These are phyloP conservation scores for Xylaria arbuscula DNA, from an alignment of 2,329 filamentous ascomycete species.

Conservation along the genomic window DNA sequence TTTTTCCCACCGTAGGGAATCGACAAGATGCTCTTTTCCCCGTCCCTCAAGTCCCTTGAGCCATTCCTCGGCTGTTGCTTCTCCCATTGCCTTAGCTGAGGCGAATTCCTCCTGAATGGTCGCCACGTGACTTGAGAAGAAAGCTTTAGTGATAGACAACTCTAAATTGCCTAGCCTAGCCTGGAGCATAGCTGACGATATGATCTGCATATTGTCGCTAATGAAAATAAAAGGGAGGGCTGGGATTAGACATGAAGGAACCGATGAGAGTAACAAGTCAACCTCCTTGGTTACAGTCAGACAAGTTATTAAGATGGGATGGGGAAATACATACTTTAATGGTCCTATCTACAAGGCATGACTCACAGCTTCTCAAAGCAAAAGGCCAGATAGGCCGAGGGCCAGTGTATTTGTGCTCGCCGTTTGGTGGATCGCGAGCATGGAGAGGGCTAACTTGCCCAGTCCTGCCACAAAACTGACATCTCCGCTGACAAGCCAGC, in stretches of 20 bases:
- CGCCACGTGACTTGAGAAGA: conserved; percentile 71
- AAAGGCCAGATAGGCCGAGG: conserved; percentile 79
- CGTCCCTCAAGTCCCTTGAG: conserved; percentile 76
- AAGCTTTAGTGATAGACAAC: conserved; percentile 72
- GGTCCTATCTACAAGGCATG: conserved; percentile 70
- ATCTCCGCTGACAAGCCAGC: conserved; percentile 70
- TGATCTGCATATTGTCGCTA: conserved; percentile 69
- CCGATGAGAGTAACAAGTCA: conserved; percentile 72
- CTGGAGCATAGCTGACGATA: conserved; percentile 67
- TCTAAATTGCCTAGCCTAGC: conserved; percentile 58
- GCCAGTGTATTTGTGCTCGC: conserved; percentile 70
- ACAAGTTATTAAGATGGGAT: conserved; percentile 23
- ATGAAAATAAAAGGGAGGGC: conserved; percentile 77
- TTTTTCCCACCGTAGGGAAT: conserved; percentile 78
- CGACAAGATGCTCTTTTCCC: conserved; percentile 69
- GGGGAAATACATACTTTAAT: conserved; percentile 68
- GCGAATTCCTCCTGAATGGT: conserved; percentile 71
- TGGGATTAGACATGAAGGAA: conserved; percentile 70
- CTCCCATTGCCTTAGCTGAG: conserved; percentile 72
- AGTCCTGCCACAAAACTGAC: conserved; percentile 73
- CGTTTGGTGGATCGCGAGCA: conserved; percentile 60
- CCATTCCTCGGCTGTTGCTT: conserved; percentile 79
- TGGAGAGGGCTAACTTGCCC: conserved; percentile 44
- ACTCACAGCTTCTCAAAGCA: conserved; percentile 71
- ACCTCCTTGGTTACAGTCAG: conserved; percentile 68